Base-by-base conservation (phyloP, 192 early-diverging fungal genomes). In the Linnemannia exigua region DNA sequence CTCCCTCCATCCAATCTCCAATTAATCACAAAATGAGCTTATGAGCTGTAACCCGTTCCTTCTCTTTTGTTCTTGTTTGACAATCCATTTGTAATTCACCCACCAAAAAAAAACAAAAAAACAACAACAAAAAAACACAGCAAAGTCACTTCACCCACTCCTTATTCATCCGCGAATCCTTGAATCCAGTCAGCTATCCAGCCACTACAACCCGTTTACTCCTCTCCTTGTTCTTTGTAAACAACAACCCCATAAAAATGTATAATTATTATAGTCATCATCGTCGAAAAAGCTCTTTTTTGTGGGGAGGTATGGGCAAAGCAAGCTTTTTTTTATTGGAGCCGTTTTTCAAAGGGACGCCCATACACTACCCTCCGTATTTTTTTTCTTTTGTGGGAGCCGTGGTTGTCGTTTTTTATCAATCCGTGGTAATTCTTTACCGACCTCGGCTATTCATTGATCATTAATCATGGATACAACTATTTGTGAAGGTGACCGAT, bases 1-100 rank as follows among this genome's bases (percentile, higher is more conserved):
- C n/a, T n/a, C n/a, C n/a, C n/a, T 44, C 41, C 51, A 12, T 11
- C 54, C 58, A 31, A 63, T 63, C 58, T n/a, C 58, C 31, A 63
- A 63, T 63, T 63, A 63, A 63, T 63, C 58, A 15, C 58, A 63
- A 31, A 63, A 11, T 63, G 58, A 63, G 58, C 58, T 44, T 63
- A 25, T 31, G 58, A 33, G 58, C 58, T 63, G 15, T 63, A 6
- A 8, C 20, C n/a, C 22, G 22, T 7, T 20, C 28, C 58, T 8
- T 0, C 31, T 63, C 28, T 22, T 11, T 63, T 25, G 25, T 63
- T 0, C 22, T 1, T 54, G 19, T n/a, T 54, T 54, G 52, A 54
- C n/a, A n/a, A 63, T 25, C 58, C 58, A 58, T 63, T 25, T 25
- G 58, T 63, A 31, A 31, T 51, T 51, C 16, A 63, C 58, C 11